A percentile compares a stretch with the other conserved stretches of the same genome.
Evolutionary conservation across 1,284 basidiomycete species (phyloP).

Genomic region (Leccinum solheimii): DNA sequence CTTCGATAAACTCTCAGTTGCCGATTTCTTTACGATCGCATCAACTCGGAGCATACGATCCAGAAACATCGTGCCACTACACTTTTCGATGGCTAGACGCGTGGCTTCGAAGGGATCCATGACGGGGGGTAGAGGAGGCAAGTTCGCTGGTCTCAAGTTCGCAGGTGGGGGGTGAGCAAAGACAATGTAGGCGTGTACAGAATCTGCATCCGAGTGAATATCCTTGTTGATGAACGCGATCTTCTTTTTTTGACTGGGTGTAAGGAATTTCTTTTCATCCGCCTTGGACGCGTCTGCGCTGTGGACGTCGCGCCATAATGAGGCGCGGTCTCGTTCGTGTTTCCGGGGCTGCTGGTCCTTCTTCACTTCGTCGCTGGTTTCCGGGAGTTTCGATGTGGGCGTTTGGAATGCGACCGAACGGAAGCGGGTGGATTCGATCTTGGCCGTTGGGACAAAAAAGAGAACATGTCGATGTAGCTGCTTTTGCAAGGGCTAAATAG

Average conservation of each 20-base stretch:
- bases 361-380: conserved; percentile 37
- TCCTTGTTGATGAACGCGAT: conserved; percentile 94
- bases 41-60: conserved; percentile 79
- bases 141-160: conserved; percentile 45
- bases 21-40: conserved; percentile 46
- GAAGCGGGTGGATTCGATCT: conserved; percentile 89
- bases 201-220: conserved; percentile 70
- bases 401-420: conserved; percentile 86
- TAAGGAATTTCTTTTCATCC: conserved; percentile 70
- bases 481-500: conserved; percentile 57
- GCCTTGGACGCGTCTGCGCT: conserved; percentile 44
- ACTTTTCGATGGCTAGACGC: conserved; percentile 54
- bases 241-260: conserved; percentile 86
- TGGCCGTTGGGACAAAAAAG: conserved; percentile 64
- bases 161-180: conserved; percentile 69
- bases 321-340: conserved; percentile 61
- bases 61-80: conserved; percentile 76
- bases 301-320: conserved; percentile 66
- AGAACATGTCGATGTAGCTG: conserved; percentile 74
- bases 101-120: conserved; percentile 80
- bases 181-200: conserved; percentile 85
- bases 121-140: conserved; percentile 53
- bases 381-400: conserved; percentile 66
- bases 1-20: conserved; percentile 1
- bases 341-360: conserved; percentile 40